Conservation (phyloP, 2,329 filamentous ascomycete species). For the Blastomyces silverae region DNA sequence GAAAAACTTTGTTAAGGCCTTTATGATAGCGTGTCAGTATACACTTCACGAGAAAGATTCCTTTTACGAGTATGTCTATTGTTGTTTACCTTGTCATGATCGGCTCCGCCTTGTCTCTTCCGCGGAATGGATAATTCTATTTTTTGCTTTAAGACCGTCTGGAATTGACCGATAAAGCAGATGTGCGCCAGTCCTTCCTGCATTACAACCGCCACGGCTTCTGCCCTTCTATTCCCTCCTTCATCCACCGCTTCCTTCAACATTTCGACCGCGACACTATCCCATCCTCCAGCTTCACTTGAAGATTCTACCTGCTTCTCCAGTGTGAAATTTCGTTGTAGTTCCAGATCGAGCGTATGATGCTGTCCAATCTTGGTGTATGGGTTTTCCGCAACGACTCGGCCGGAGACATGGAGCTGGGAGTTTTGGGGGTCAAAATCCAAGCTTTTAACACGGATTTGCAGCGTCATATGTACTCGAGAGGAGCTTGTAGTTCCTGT, state of each 20-base stretch:
- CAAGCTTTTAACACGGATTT: slow-evolving; percentile 57
- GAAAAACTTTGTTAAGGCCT: slow-evolving; percentile 71
- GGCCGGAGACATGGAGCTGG: slow-evolving; percentile 62
- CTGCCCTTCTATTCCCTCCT: slow-evolving; percentile 61
- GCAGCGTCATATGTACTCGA: slow-evolving; percentile 58
- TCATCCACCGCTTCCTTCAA: slow-evolving; percentile 72
- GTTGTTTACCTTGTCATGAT: slow-evolving; percentile 43
- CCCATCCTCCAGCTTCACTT: slow-evolving; percentile 59
- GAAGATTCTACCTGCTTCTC: slow-evolving; percentile 61
- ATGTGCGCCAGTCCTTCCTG: slow-evolving; percentile 59
- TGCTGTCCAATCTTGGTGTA: slow-evolving; percentile 60
- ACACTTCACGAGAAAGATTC: neutral
- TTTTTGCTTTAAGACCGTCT: slow-evolving; percentile 46
- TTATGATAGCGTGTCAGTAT: slow-evolving; percentile 5
- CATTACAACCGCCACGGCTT: slow-evolving; percentile 87
- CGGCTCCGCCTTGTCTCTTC: slow-evolving; percentile 43
- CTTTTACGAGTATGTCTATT: neutral
- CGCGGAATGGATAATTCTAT: slow-evolving; percentile 44
- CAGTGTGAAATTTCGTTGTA: slow-evolving; percentile 79
- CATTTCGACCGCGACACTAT: slow-evolving; percentile 74
- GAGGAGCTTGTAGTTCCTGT: slow-evolving; percentile 56
- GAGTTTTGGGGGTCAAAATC: slow-evolving; percentile 64
- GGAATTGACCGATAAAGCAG: slow-evolving; percentile 47
- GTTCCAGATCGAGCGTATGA: slow-evolving; percentile 74
- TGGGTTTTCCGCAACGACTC: slow-evolving; percentile 59